Base-by-base conservation (phyloP, 2,329 filamentous ascomycete species). In the Alternaria solani region DNA sequence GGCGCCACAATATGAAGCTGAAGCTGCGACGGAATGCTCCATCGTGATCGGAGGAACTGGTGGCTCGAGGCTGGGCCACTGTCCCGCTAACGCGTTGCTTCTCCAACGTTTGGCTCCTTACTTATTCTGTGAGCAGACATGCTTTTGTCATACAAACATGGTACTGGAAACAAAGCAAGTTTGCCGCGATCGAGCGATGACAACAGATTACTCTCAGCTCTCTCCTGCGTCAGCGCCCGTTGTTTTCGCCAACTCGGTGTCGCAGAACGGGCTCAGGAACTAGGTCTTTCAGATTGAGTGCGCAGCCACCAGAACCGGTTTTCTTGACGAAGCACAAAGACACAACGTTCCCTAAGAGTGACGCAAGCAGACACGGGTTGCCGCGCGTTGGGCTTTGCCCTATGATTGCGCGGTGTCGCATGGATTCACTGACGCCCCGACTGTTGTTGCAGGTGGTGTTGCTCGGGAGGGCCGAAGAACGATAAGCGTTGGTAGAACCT, bases 41-140 rank as follows among this genome's bases (percentile, higher is more conserved):
- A 63, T 59, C 55, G 62, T 57, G 41, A 46, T 38, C 41, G 58
- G 59, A 39, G 62, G 59, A 66, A 62, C 63, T 51, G 59, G 55
- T 63, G 61, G 62, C 61, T 64, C 67, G 52, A 64, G 57, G 28
- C 57, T 51, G 57, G 58, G 58, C 62, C 60, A 44, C 44, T 32
- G 57, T 57, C 51, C 53, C 58, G 55, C 61, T 51, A 51, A 25
- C 12, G 34, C 46, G 58, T 67, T 66, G 57, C 42, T 65, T 67
- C 65, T 63, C 30, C 12, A 23, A 57, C 41, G 34, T 34, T 25
- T 7, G 14, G 26, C 12, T 36, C 25, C 18, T 44, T 51, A 34
- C 49, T 58, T 49, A 6, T 58, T 28, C 23, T 36, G 47, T 25
- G 46, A 48, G 34, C 28, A n/a, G 7, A 34, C 14, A 23, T 57